Evolutionary conservation across 1,284 basidiomycete genomes (phyloP).

Genomic region (Ustilago vetiveriae): DNA sequence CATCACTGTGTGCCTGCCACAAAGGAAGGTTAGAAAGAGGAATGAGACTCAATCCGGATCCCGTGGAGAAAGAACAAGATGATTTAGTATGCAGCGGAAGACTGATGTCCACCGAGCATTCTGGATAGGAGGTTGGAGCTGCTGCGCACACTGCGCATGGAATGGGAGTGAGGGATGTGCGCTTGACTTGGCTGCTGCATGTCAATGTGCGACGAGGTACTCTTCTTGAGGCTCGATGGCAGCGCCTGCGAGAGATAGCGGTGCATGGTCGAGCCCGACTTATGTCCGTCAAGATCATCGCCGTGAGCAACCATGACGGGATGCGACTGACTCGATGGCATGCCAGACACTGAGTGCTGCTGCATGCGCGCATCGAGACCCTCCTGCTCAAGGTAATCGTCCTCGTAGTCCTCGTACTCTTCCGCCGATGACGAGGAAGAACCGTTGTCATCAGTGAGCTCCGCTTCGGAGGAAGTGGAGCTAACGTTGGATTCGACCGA

Average conservation of each 20-base stretch:
- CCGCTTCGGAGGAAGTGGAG: conserved; percentile 59
- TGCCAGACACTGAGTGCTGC: conserved; percentile 37
- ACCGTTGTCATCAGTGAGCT: conserved; percentile 65
- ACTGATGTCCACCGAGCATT: conserved; percentile 53
- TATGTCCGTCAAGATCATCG: conserved; percentile 38
- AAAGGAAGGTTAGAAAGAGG: conserved; percentile 2
- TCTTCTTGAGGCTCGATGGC: conserved; percentile 57
- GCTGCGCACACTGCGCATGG: conserved; percentile 55
- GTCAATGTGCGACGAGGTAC: conserved; percentile 45
- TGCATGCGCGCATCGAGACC: conserved; percentile 49
- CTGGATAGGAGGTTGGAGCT: conserved; percentile 56
- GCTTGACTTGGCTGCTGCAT: conserved; percentile 52
- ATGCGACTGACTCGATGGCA: conserved; percentile 33
- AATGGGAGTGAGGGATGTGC: conserved; percentile 33
- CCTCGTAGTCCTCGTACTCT: conserved; percentile 62
- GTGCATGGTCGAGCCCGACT: conserved; percentile 53
- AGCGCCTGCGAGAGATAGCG: conserved; percentile 55
- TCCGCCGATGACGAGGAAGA: conserved; percentile 62
- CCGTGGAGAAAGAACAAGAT: conserved; percentile 20
- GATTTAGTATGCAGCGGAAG: conserved; percentile 39
- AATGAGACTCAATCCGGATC: conserved; percentile 35
- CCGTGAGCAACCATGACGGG: conserved; percentile 34
- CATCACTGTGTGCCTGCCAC: conserved; percentile 11
- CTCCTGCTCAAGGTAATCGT: conserved; percentile 56
- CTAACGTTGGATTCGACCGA: conserved; percentile 50